Percentiles rank a stretch among this genome's conserved stretches.
Evolutionary conservation across 192 early-diverging fungal species (phyloP).

Genomic region (Rhizophagus sp.): DNA sequence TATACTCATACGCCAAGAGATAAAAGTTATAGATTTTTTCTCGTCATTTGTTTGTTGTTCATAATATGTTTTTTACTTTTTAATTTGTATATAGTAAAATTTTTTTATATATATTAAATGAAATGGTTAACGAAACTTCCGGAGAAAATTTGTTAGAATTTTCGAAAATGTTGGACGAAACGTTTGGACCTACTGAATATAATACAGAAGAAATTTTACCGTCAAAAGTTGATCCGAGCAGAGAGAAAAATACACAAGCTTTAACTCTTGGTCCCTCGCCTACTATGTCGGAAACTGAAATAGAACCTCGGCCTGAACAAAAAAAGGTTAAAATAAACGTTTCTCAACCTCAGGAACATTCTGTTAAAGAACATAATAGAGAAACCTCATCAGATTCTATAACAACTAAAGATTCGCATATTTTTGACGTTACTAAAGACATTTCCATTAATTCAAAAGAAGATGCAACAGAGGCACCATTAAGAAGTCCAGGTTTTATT

Average conservation of each 20-base stretch:
- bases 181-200: not conserved
- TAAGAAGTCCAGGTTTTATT: not conserved
- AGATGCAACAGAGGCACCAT: not conserved
- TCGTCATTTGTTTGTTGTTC: no score
- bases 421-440: not conserved
- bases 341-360: not conserved
- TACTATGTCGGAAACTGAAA: not conserved
- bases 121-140: slow-evolving; percentile 17
- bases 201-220: not conserved
- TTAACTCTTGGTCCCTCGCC: not conserved
- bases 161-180: slow-evolving; percentile 20
- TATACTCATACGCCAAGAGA: not conserved
- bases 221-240: not conserved
- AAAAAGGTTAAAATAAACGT: not conserved
- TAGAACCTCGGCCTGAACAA: not conserved
- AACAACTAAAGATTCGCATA: not conserved
- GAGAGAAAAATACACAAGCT: not conserved
- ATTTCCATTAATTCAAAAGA: not conserved
- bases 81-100: no score
- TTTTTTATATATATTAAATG: not conserved
- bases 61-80: not conserved
- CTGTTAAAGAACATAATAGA: not conserved
- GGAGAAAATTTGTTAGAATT: slow-evolving; percentile 25
- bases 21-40: not conserved
- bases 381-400: not conserved